phyloP scores from a whole-genome alignment of 2,329 filamentous ascomycete genomes.

The Talaromyces sp. region DNA sequence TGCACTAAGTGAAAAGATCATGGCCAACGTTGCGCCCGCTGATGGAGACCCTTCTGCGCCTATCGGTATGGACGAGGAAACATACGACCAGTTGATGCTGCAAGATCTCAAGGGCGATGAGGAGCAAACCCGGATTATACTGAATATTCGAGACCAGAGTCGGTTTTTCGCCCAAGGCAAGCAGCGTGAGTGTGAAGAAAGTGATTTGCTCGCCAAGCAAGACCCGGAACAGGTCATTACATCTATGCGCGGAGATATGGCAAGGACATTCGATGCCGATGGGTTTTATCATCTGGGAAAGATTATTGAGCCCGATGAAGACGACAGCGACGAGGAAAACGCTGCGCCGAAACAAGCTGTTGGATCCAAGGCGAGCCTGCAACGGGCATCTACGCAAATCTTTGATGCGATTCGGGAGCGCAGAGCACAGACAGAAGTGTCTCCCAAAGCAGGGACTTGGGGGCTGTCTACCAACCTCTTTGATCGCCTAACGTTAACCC shows the following conservation, averaged over 20 bases:
- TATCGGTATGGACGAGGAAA: slow-evolving; percentile 64
- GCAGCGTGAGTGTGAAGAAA: slow-evolving; percentile 27
- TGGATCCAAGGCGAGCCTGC: slow-evolving; percentile 63
- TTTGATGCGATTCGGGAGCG: slow-evolving; percentile 54
- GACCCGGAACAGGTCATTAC: slow-evolving; percentile 63
- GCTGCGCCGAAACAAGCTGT: slow-evolving; percentile 49
- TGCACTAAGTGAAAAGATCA: slow-evolving; percentile 84
- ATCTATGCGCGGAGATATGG: slow-evolving; percentile 58
- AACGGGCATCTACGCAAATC: slow-evolving; percentile 52
- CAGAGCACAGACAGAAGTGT: slow-evolving; percentile 41
- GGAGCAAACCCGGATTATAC: slow-evolving; percentile 69
- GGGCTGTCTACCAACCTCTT: slow-evolving; percentile 49
- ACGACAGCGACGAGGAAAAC: slow-evolving; percentile 50
- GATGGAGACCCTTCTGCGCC: slow-evolving; percentile 64
- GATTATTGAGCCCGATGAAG: slow-evolving; percentile 47
- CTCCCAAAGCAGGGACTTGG: slow-evolving; percentile 29
- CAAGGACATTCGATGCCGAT: slow-evolving; percentile 40
- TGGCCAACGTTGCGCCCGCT: slow-evolving; percentile 76
- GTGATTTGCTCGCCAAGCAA: slow-evolving; percentile 62
- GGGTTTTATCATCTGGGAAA: slow-evolving; percentile 65
- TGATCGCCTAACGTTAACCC: slow-evolving; percentile 65
- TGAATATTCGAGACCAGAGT: slow-evolving; percentile 84
- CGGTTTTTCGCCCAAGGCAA: slow-evolving; percentile 64
- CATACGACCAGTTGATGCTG: slow-evolving; percentile 69
- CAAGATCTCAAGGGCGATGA: slow-evolving; percentile 72